phyloP scores from a whole-genome alignment of 2,329 filamentous ascomycete genomes.

The Paraconiothyrium sp. region DNA sequence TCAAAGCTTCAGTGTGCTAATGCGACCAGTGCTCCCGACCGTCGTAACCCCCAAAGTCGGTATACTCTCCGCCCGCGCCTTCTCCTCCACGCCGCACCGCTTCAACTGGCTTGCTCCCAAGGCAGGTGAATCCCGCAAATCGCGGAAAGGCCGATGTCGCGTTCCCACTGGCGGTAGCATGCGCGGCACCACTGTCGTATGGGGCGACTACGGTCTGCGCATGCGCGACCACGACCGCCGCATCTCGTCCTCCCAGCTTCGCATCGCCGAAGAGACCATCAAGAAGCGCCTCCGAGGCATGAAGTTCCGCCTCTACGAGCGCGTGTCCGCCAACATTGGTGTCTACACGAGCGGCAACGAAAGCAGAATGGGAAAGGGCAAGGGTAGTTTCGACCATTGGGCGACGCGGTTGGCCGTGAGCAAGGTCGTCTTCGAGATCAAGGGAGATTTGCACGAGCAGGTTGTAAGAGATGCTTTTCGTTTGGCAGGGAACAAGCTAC shows the following conservation, averaged over 20 bases:
- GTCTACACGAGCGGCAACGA: constrained; percentile 97
- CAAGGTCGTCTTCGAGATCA: constrained; percentile 91
- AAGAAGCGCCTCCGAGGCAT: constrained; percentile 86
- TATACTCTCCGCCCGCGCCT: constrained; percentile 63
- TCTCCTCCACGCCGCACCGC: constrained; percentile 73
- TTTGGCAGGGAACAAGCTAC: constrained; percentile 92
- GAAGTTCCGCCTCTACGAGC: constrained; percentile 91
- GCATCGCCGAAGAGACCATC: constrained; percentile 93
- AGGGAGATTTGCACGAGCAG: constrained; percentile 92
- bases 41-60: constrained; percentile 38
- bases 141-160: constrained; percentile 84
- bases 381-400: constrained; percentile 97
- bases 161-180: constrained; percentile 90
- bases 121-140: constrained; percentile 83
- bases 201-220: constrained; percentile 94
- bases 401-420: constrained; percentile 88
- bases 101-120: constrained; percentile 85
- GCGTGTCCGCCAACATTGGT: constrained; percentile 90
- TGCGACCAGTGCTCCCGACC: constrained; percentile 29
- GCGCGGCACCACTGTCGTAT: constrained; percentile 93
- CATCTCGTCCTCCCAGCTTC: constrained; percentile 85
- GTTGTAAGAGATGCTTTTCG: constrained; percentile 93
- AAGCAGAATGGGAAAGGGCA: constrained; percentile 98
- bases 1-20: constrained; percentile 8
- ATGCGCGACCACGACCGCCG: constrained; percentile 94